These are phyloP conservation scores for Cercis canadensis DNA, from an alignment of 306 rosid genomes.

Conservation along the genomic window DNA sequence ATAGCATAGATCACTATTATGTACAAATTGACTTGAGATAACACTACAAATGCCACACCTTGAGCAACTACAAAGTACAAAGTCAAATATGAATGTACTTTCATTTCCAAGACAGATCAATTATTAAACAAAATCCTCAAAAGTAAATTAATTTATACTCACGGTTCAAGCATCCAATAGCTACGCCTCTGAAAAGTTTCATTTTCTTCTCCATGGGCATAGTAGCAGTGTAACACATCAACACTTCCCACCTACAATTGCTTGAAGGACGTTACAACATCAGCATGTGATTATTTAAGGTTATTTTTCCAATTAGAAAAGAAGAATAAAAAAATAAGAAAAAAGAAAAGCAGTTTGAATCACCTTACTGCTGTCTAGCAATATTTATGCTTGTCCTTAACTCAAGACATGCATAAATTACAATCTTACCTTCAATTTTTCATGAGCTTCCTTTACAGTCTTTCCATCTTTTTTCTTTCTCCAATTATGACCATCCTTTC, in stretches of 20 bases:
- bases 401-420: conserved; percentile 24
- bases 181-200: conserved; percentile 92
- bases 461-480: conserved; percentile 93
- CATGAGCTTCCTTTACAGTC: conserved; percentile 95
- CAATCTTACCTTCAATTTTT: conserved; percentile 80
- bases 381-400: conserved; percentile 15
- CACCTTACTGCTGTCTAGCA: conserved; percentile 7
- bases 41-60: conserved; percentile 16
- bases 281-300: conserved; percentile 33
- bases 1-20: conserved; percentile 10
- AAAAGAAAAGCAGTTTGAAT: not conserved
- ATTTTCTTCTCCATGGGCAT: conserved; percentile 96
- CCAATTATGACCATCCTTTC: conserved; percentile 96
- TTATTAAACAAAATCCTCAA: conserved; percentile 24
- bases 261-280: conserved; percentile 45
- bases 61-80: conserved; percentile 6
- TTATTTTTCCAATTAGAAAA: conserved; percentile 28
- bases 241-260: conserved; percentile 87
- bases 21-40: conserved; percentile 23
- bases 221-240: conserved; percentile 90
- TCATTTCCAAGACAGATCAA: conserved; percentile 25
- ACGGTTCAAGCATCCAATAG: conserved; percentile 97
- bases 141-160: conserved; percentile 50
- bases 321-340: not conserved
- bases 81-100: conserved; percentile 32